phyloP scores from a whole-genome alignment of 2,329 filamentous ascomycete genomes.

The Talaromyces marneffei region DNA sequence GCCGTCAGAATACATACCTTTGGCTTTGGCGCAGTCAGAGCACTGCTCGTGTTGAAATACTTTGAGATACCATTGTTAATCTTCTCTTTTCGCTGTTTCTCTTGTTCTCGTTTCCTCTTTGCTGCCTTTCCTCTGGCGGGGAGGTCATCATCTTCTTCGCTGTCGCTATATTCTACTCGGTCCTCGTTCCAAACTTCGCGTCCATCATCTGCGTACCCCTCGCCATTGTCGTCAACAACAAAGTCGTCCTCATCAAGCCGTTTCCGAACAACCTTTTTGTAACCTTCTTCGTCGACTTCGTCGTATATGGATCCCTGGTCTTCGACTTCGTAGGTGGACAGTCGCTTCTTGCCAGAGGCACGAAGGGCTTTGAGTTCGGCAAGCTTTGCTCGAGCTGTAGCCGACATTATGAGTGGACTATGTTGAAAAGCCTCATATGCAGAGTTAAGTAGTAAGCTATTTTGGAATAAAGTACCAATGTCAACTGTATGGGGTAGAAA shows the following conservation, averaged over 20 bases:
- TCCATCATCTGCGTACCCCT: conserved; percentile 93
- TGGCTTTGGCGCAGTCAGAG: conserved; percentile 60
- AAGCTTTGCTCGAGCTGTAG: conserved; percentile 29
- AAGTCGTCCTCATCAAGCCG: conserved; percentile 94
- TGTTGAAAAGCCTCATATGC: background rate
- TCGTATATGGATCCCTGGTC: conserved; percentile 85
- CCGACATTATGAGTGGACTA: conserved; percentile 24
- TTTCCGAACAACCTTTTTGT: conserved; percentile 89
- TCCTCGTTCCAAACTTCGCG: conserved; percentile 82
- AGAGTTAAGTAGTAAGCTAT: background rate
- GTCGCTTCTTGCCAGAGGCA: conserved; percentile 82
- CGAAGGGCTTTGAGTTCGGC: conserved; percentile 80
- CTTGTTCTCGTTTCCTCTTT: conserved; percentile 83
- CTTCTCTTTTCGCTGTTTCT: conserved; percentile 76
- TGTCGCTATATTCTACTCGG: conserved; percentile 58
- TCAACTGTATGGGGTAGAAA: conserved; percentile 51
- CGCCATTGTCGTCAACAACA: conserved; percentile 95
- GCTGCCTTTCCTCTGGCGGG: conserved; percentile 56
- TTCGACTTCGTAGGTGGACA: conserved; percentile 79
- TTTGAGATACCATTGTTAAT: conserved; percentile 89
- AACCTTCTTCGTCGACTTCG: conserved; percentile 91
- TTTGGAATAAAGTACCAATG: background rate
- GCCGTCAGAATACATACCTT: conserved; percentile 54
- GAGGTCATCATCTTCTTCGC: conserved; percentile 55
- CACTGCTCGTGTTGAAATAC: conserved; percentile 77